Base-by-base conservation (phyloP, 768 basidiomycete genomes). In the Phallus indusiatus region DNA sequence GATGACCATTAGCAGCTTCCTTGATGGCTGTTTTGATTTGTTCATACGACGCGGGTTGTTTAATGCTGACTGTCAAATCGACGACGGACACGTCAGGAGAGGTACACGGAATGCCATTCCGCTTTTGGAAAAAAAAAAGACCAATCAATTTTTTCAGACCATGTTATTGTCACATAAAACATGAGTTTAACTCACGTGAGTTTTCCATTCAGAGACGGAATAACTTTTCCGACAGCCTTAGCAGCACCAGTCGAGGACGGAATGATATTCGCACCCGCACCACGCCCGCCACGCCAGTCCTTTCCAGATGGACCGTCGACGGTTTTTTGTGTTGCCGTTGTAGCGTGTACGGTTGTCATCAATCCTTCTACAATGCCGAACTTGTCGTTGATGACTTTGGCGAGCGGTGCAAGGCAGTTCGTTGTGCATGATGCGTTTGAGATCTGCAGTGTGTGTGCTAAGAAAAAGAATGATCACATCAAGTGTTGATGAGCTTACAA, bases 391-490 rank as follows among this genome's bases (percentile, higher is more conserved):
- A 99, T 80, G 73, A 97, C 87, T 81, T 99, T 99, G 73, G 94
- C 95, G 62, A 99, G 84, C 63, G 95, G 94, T 18, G 95, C 95
- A 60, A 99, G 83, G 76, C 95, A 99, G 86, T 99, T 99, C 73
- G 95, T 99, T 50, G 95, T 98, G 85, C 95, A 98, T 20, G 94
- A 97, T 33, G 95, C 95, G 75, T 99, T 98, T 67, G 95, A 99
- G 74, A 98, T 90, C 84, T 86, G 65, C 48, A n/a, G 52, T 57
- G 57, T 36, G 10, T 56, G 54, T 22, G 61, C 51, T 53, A 59
- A 16, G 24, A 18, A 54, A 16, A 53, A 59, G 42, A 28, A n/a
- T n/a, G n/a, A n/a, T n/a, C n/a, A n/a, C n/a, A n/a, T 17, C 47
- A 51, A 35, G 8, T 59, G n/a, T 14, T n/a, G 12, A 11, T 63